Evolutionary conservation across 352 stramenopile species (phyloP).

Genomic region (Phytophthora fragariaefolia): DNA sequence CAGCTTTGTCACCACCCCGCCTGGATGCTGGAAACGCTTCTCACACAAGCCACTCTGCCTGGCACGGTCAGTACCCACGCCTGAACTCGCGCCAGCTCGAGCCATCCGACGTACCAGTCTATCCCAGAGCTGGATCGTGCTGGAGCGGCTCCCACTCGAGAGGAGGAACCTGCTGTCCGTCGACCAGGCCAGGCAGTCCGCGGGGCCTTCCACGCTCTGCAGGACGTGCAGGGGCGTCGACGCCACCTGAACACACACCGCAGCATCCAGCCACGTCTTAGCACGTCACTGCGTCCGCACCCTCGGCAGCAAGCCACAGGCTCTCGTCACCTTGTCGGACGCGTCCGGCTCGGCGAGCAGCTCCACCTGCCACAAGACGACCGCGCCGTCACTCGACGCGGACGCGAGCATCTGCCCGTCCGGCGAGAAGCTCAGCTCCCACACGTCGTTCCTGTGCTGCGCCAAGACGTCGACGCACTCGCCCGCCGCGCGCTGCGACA

Average conservation of each 20-base stretch:
- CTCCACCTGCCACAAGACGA: conserved; percentile 76
- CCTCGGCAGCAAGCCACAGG: no score
- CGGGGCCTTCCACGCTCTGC: conserved; percentile 50
- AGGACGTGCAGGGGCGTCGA: conserved; percentile 49
- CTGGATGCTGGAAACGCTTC: conserved; percentile 63
- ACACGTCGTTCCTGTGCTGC: conserved; percentile 62
- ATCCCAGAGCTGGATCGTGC: conserved; percentile 75
- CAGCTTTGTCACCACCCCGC: conserved; percentile 52
- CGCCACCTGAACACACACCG: no score
- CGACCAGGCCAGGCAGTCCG: conserved; percentile 74
- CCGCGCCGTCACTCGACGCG: conserved; percentile 73
- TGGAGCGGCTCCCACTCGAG: conserved; percentile 55
- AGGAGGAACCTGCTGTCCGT: conserved; percentile 65
- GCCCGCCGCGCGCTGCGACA: conserved; percentile 27
- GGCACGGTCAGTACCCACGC: neutral
- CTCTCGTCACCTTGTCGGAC: no score
- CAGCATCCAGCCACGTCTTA: no score
- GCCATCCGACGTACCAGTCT: conserved; percentile 37
- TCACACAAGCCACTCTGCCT: conserved; percentile 57
- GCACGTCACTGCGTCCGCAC: no score
- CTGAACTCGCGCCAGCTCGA: no score
- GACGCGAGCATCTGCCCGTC: conserved; percentile 81
- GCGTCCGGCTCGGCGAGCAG: no score
- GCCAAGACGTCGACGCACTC: conserved; percentile 54
- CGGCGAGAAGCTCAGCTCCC: conserved; percentile 81